phyloP scores from a whole-genome alignment of 139 green algal species.

The Gonium pectorale region DNA sequence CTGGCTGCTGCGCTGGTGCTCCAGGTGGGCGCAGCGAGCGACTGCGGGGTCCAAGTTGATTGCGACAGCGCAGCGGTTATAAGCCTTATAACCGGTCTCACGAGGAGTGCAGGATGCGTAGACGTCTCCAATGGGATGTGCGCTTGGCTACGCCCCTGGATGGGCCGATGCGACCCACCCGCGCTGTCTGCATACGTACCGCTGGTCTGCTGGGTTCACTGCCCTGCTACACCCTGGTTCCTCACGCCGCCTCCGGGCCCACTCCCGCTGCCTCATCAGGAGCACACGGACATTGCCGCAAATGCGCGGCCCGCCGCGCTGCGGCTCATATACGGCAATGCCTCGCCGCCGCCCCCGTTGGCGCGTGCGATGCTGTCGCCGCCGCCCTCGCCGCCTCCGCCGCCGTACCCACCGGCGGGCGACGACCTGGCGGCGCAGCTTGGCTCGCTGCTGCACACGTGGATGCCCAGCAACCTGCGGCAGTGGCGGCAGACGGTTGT shows the following conservation, averaged over 20 bases:
- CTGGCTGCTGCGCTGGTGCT: slow-evolving; percentile 23
- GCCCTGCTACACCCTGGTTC: too few relatives aligned
- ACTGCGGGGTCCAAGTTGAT: background rate
- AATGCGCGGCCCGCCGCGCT: background rate
- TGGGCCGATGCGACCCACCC: too few relatives aligned
- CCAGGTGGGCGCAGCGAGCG: background rate
- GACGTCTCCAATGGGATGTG: too few relatives aligned
- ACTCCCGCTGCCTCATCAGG: background rate
- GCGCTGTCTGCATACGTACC: too few relatives aligned
- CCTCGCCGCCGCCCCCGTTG: background rate
- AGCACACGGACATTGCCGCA: background rate
- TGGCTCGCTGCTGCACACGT: background rate
- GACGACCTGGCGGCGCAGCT: background rate
- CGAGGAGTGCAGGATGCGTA: too few relatives aligned
- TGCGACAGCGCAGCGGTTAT: background rate
- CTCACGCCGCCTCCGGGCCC: too few relatives aligned
- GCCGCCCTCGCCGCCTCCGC: background rate
- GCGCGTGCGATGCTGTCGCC: background rate
- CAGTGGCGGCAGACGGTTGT: slow-evolving; percentile 25
- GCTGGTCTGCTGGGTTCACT: too few relatives aligned
- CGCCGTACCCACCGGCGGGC: background rate
- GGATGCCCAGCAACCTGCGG: background rate
- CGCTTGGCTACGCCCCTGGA: too few relatives aligned
- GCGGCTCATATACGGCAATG: background rate
- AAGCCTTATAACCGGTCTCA: too few relatives aligned